Evolutionary conservation across 2,329 filamentous ascomycete species (phyloP).

Genomic region (Cercospora sesami): DNA sequence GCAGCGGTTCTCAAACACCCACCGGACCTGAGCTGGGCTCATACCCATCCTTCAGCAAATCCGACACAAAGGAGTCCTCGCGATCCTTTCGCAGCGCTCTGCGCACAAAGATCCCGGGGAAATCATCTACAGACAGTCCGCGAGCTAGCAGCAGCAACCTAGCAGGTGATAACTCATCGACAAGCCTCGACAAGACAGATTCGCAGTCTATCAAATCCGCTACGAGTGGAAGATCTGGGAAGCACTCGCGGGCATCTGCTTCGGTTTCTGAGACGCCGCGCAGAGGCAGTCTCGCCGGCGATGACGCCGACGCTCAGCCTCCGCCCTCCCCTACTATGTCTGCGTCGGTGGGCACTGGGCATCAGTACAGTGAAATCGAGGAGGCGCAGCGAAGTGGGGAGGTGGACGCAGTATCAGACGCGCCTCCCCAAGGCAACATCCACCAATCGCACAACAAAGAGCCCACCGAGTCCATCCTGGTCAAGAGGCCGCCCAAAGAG

Average conservation of each 20-base stretch:
- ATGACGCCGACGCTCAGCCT: conserved; percentile 42
- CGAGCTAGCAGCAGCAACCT: conserved; percentile 68
- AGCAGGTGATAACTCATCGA: conserved; percentile 51
- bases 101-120: conserved; percentile 83
- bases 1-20: conserved; percentile 46
- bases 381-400: conserved; percentile 84
- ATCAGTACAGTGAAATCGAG: conserved; percentile 66
- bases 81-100: conserved; percentile 80
- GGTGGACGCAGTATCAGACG: conserved; percentile 91
- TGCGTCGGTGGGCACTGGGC: conserved; percentile 68
- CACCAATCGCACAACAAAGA: conserved; percentile 59
- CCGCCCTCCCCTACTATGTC: conserved; percentile 89
- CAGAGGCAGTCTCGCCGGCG: conserved; percentile 35
- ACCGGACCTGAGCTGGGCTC: conserved; percentile 68
- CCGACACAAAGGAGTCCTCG: conserved; percentile 88
- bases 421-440: conserved; percentile 68
- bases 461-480: conserved; percentile 84
- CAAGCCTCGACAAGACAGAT: conserved; percentile 65
- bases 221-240: conserved; percentile 53
- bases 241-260: conserved; percentile 29
- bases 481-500: conserved; percentile 58
- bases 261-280: conserved; percentile 39
- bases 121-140: conserved; percentile 70
- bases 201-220: conserved; percentile 72
- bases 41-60: conserved; percentile 87